Evolutionary conservation across 2,329 filamentous ascomycete species (phyloP).

Genomic region (Pleurostoma richardsiae): DNA sequence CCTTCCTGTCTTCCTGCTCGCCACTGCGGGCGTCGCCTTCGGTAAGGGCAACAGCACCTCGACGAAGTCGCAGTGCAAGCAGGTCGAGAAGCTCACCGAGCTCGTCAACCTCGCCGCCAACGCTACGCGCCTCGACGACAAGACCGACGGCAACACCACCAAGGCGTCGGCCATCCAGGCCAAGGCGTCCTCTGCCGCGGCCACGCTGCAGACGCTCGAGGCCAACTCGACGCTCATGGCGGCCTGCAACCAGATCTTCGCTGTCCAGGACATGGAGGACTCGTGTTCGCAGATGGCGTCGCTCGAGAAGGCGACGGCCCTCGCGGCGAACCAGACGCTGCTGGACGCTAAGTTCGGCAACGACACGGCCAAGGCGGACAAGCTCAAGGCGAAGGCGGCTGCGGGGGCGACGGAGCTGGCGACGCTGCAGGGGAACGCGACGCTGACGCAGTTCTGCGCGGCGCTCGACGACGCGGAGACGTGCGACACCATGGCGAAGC

Average conservation of each 20-base stretch:
- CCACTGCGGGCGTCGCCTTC: constrained; percentile 11
- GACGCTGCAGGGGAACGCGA: constrained; percentile 16
- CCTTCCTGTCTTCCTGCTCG: constrained; percentile 12
- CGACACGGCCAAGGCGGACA: constrained; percentile 22
- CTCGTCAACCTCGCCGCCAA: constrained; percentile 26
- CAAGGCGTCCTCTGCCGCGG: constrained; percentile 22
- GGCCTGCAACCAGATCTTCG: constrained; percentile 23
- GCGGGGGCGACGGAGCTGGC: constrained; percentile 13
- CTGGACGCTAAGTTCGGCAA: constrained; percentile 15
- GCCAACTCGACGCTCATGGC: constrained; percentile 28
- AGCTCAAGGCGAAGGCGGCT: constrained; percentile 16
- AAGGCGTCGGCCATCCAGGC: constrained; percentile 27
- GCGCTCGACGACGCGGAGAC: constrained; percentile 6
- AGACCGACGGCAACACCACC: constrained; percentile 28
- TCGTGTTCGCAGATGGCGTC: constrained; percentile 20
- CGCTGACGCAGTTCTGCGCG: constrained; percentile 17
- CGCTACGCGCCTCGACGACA: constrained; percentile 23
- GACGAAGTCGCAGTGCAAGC: constrained; percentile 24
- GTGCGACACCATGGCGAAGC: constrained; percentile 11
- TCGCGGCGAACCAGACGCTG: constrained; percentile 17
- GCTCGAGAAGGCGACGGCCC: constrained; percentile 17
- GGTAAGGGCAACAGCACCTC: constrained; percentile 22
- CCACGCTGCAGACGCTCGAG: constrained; percentile 22
- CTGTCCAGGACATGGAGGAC: constrained; percentile 19
- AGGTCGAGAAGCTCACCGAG: constrained; percentile 21